phyloP scores from a whole-genome alignment of 202 grass and related monocot genomes.

The Schoenoplectus tabernaemontani region DNA sequence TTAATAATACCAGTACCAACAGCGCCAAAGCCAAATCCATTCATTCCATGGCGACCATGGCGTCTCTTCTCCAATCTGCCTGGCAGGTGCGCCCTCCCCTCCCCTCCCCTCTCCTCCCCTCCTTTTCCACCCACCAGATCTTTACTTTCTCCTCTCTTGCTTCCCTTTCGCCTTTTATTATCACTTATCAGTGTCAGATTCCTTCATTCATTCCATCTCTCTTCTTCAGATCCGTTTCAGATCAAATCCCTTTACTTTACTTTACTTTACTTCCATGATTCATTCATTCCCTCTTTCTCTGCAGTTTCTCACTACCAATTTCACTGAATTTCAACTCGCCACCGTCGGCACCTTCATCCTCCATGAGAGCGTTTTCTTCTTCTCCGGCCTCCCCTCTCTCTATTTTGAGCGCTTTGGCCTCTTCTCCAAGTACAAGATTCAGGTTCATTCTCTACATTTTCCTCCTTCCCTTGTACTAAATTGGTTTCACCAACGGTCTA shows the following conservation, averaged over 20 bases:
- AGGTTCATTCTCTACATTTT: not conserved
- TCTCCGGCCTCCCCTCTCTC: slow-evolving; percentile 76
- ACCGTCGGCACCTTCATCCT: slow-evolving; percentile 66
- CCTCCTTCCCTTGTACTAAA: not conserved
- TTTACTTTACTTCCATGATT: too few relatives aligned
- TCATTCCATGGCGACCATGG: slow-evolving; percentile 2
- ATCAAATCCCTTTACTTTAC: too few relatives aligned
- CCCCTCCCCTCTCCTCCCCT: not conserved
- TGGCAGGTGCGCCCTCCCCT: slow-evolving; percentile 42
- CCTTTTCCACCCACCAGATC: not conserved
- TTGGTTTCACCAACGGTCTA: too few relatives aligned
- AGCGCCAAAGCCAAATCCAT: too few relatives aligned
- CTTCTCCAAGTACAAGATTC: slow-evolving; percentile 89
- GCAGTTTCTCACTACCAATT: slow-evolving; percentile 48
- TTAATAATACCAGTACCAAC: too few relatives aligned
- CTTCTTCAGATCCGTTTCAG: too few relatives aligned
- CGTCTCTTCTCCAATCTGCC: slow-evolving; percentile 43
- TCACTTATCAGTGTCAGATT: too few relatives aligned
- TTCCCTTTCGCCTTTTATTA: not conserved
- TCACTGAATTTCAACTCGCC: slow-evolving; percentile 84
- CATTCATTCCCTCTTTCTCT: not conserved
- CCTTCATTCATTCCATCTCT: too few relatives aligned
- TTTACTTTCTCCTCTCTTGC: too few relatives aligned
- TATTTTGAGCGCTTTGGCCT: slow-evolving; percentile 75
- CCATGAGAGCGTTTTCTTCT: slow-evolving; percentile 80